Base-by-base conservation (phyloP, 495 filamentous ascomycete species). In the Articulospora tetracladia region DNA sequence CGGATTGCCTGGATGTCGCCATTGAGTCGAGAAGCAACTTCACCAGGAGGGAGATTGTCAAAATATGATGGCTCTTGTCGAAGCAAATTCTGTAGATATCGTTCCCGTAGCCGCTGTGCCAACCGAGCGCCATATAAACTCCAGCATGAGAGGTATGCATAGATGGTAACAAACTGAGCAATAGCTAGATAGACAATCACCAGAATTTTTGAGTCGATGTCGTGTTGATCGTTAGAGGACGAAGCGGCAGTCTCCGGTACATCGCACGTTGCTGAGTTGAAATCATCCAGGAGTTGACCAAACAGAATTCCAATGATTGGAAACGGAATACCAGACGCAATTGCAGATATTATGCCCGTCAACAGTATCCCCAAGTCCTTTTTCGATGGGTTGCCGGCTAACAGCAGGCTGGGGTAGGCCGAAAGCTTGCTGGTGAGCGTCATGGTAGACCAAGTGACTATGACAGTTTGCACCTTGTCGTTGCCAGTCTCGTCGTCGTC, bases 221-320 rank as follows among this genome's bases (percentile, higher is more conserved):
- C 39, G 17, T n/a, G 39, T 19, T 44, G 39, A 17, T 44, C 39
- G 3, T n/a, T 44, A 19, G 39, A 7, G n/a, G 8, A 12, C 3
- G 39, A 44, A 17, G 39, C 39, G 4, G n/a, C n/a, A n/a, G 39
- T 19, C 11, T 12, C 17, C 8, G 39, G 39, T 17, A 44, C 4
- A 17, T 12, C 39, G 39, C 60, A 62, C 1, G 60, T 41, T 2
- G 54, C 48, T 13, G 22, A 15, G 25, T 62, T 88, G 61, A 89
- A 74, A 66, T 84, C 77, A 70, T 89, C 82, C 59, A 89, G 73
- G 12, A 89, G 74, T 70, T 88, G 72, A 62, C 86, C 86, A 59
- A 88, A 89, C 36, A 88, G 64, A 59, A 89, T 84, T 27, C 81
- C 84, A 26, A 88, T 80, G 20, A 88, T 69, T 13, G 85, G 86